Evolutionary conservation across 768 basidiomycete genomes (phyloP).

Genomic region (Mycena galericulata): DNA sequence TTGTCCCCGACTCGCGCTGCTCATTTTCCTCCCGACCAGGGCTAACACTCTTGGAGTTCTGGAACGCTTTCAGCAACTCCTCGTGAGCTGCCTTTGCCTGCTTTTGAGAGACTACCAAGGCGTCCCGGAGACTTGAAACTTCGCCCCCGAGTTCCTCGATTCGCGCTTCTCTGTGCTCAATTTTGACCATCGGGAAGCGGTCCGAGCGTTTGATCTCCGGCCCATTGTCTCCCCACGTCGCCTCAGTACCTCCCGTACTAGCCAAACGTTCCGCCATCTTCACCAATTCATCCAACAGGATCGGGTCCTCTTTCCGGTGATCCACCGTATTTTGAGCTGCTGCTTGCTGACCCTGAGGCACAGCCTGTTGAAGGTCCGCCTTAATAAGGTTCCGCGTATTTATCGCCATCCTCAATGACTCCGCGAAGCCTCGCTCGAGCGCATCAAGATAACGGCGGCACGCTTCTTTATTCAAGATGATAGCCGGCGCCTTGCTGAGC

Average conservation of each 20-base stretch:
- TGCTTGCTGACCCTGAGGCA: background rate
- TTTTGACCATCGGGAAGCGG: conserved; percentile 16
- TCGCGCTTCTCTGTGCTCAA: conserved; percentile 20
- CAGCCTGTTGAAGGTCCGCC: conserved; percentile 2
- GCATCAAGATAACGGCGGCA: conserved; percentile 15
- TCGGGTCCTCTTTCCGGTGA: conserved; percentile 19
- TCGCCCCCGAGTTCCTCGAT: conserved; percentile 21
- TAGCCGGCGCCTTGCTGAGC: conserved; percentile 6
- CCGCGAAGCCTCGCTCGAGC: conserved; percentile 18
- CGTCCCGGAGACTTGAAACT: conserved; percentile 13
- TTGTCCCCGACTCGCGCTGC: background rate
- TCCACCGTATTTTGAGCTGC: conserved; percentile 3
- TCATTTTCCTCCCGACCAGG: conserved; percentile 11
- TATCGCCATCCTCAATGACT: conserved; percentile 12
- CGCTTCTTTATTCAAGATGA: conserved; percentile 22
- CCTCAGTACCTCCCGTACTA: conserved; percentile 4
- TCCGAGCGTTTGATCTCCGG: conserved; percentile 15
- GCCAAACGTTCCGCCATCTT: conserved; percentile 22
- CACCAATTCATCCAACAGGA: conserved; percentile 19
- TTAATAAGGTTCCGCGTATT: conserved; percentile 18
- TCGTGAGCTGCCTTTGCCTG: conserved; percentile 14
- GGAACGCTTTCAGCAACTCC: conserved; percentile 8
- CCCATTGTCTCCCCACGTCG: conserved; percentile 1
- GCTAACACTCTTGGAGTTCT: background rate
- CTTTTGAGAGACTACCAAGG: conserved; percentile 3